Base-by-base conservation (phyloP, 225 moss, liverwort and hornwort genomes). In the Thuidium tamariscinum region DNA sequence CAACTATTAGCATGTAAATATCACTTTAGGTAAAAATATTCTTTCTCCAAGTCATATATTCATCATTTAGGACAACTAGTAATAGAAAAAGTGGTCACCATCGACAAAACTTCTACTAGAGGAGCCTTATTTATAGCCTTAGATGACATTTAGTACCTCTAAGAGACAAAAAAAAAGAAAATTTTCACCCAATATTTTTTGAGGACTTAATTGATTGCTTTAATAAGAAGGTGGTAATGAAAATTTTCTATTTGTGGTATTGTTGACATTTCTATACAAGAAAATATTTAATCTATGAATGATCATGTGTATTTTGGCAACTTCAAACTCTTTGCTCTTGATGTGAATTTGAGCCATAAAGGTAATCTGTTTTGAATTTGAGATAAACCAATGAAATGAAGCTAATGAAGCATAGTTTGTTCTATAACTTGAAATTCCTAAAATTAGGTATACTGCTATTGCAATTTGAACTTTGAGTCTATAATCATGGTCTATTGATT, bases 111-210 rank as follows among this genome's bases (percentile, higher is more conserved):
- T 41, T 68, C 2, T 23, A 25, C 8, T 67, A 37, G 12, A 4
- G 3, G n/a, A 37, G 22, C 3, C 22, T 13, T 6, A 37, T 9
- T 34, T 21, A 37, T 67, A 2, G 48, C 36, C 60, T 42, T 42
- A 4, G 32, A 20, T 61, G 44, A 39, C 23, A 23, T 68, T 68
- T 68, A 23, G 7, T 68, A 39, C 12, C 13, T 39, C 4, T 25
- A 23, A 7, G 13, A 68, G 39, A 39, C 13, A 0, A 0, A 8
- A 21, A 5, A 6, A 22, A 65, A 10, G 0, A 4, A n/a, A 2
- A 7, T 23, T 39, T 23, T 23, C 39, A 7, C 39, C 23, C 23
- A 39, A 39, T 68, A 52, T 37, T 21, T 68, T 25, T 39, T 25
- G 39, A 23, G 13, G 8, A 14, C 1, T 39, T 25, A 8, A 2